phyloP scores from a whole-genome alignment of 2,329 filamentous ascomycete species.

The Clarireedia monteithiana region DNA sequence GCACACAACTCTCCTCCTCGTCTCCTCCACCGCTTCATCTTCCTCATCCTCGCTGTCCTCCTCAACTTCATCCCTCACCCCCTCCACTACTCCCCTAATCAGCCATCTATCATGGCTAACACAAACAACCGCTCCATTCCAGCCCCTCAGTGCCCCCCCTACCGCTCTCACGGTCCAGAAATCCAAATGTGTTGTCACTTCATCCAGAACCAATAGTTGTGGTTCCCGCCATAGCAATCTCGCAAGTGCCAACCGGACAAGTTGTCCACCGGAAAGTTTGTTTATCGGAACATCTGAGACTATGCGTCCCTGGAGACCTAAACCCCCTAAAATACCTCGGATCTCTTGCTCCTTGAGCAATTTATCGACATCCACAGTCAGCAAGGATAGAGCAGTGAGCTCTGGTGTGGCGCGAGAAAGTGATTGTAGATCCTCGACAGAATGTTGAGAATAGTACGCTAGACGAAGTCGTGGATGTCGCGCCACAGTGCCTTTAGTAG shows the following conservation, averaged over 20 bases:
- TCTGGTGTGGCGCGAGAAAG: constrained; percentile 39
- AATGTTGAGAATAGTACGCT: constrained; percentile 75
- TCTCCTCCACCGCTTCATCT: constrained; percentile 38
- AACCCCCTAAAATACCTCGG: constrained; percentile 55
- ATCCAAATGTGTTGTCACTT: constrained; percentile 89
- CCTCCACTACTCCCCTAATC: constrained; percentile 65
- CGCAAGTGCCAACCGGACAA: constrained; percentile 78
- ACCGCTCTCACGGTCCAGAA: constrained; percentile 72
- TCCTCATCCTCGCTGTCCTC: constrained; percentile 40
- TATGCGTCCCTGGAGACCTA: constrained; percentile 62
- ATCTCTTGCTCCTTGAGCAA: constrained; percentile 58
- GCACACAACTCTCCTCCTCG: constrained; percentile 49
- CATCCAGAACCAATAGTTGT: constrained; percentile 89
- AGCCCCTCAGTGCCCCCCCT: constrained; percentile 55
- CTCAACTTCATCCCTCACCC: constrained; percentile 36
- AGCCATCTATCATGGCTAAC: constrained; percentile 82
- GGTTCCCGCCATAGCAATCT: constrained; percentile 97
- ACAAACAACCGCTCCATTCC: constrained; percentile 67
- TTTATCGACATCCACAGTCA: constrained; percentile 47
- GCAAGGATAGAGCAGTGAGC: constrained; percentile 57
- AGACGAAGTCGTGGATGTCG: constrained; percentile 62
- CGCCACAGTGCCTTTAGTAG: constrained; percentile 53
- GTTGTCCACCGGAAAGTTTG: constrained; percentile 74
- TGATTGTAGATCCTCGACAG: constrained; percentile 59
- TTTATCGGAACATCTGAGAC: constrained; percentile 66